Base-by-base conservation (phyloP, 73 alveolate genomes). In the Paramecium biaurelia region DNA sequence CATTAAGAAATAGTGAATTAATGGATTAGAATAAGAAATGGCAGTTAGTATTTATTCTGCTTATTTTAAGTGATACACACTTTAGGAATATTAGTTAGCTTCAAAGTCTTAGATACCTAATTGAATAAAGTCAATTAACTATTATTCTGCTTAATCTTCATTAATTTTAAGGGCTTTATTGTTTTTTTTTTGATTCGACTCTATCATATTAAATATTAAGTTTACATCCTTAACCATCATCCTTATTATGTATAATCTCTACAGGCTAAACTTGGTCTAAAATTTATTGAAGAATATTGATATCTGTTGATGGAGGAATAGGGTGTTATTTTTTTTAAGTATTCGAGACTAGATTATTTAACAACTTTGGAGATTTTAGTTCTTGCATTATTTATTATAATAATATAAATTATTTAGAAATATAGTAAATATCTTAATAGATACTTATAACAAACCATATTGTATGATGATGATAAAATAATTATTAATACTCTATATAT, bases 41-140 rank as follows among this genome's bases (percentile, higher is more conserved):
- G 53, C 90, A 43, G 90, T 79, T 79, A 79, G 49, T 79, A 79
- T 79, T 47, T 79, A 79, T 79, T 79, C 90, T 79, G 90, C 90
- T 79, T 79, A 63, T 45, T 79, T 79, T 15, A 79, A 79, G 42
- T 79, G 70, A 79, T 30, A 79, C 8, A 79, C 45, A 41, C 63
- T 14, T 47, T 79, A 7, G 12, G 45, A 41, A 43, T 43, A 26
- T 47, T 24, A 8, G 53, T 11, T 47, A 24, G 45, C 72, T 79
- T 79, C 47, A 47, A 43, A 79, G 56, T 79, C 90, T 24, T 18
- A 20, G 2, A 79, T 79, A 6, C 90, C 76, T 63, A 38, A 23
- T 79, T 79, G 30, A 26, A 43, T 79, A 47, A 23, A 79, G 21
- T 79, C 90, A 21, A 79, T 47, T 79, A 79, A 79, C 43, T 45